Conservation (phyloP, 441 rosid species). For the Eutrema salsugineum region DNA sequence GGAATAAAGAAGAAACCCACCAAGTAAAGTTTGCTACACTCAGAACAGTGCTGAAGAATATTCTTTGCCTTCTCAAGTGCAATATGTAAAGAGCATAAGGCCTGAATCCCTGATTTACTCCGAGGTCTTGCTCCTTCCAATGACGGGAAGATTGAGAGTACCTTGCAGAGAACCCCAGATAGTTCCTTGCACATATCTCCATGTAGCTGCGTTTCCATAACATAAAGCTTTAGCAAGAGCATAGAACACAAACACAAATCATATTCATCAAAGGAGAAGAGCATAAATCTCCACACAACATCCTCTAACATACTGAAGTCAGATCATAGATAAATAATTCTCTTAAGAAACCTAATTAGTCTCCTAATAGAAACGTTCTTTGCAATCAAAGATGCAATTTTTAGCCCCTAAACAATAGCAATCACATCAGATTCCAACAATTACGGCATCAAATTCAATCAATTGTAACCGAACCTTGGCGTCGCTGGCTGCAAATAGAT, state of each 20-base stretch:
- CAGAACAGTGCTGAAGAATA: conserved; percentile 90
- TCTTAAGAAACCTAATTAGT: neutral
- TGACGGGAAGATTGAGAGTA: conserved; percentile 73
- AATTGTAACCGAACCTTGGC: conserved; percentile 66
- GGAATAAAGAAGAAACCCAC: conserved; percentile 36
- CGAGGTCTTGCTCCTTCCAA: conserved; percentile 96
- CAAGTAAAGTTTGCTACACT: conserved; percentile 94
- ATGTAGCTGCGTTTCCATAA: conserved; percentile 63
- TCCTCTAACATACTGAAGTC: neutral
- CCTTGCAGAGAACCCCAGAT: conserved; percentile 70
- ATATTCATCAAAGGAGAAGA: neutral
- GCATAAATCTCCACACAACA: neutral
- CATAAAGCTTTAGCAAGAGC: neutral
- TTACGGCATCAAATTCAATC: neutral
- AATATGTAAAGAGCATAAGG: conserved; percentile 89
- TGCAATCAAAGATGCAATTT: neutral
- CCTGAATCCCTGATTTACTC: conserved; percentile 97
- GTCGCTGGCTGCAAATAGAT: conserved; percentile 84
- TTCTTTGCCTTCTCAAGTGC: conserved; percentile 92
- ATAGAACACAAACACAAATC: no score
- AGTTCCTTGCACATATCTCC: conserved; percentile 89
- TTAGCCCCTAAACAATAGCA: neutral
- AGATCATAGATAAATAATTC: neutral
- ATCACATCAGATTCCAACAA: no score
- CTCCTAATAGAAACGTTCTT: neutral